A percentile compares a stretch with the other conserved stretches of the same genome.
These are phyloP conservation scores for Clarireedia paspali DNA, from an alignment of 2,329 filamentous ascomycete genomes.

Conservation along the genomic window DNA sequence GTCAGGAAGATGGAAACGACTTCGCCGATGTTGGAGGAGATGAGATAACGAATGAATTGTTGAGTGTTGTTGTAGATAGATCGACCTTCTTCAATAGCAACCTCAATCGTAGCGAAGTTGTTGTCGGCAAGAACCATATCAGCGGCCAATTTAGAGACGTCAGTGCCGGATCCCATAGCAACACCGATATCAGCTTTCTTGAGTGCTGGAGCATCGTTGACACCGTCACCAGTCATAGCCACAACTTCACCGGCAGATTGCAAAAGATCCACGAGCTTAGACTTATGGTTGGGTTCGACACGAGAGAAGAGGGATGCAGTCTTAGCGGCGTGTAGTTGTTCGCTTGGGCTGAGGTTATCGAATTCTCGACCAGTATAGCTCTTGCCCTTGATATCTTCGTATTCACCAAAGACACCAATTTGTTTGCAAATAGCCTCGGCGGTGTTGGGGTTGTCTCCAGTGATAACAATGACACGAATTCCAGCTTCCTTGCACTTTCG, in stretches of 20 bases:
- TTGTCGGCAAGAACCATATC: conserved; percentile 99
- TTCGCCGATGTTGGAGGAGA: conserved; percentile 98
- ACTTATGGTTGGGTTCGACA: conserved; percentile 93
- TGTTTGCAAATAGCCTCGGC: conserved; percentile 96
- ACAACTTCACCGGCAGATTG: conserved; percentile 91
- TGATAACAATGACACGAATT: conserved; percentile 96
- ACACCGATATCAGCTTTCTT: conserved; percentile 99
- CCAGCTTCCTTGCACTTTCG: conserved; percentile 84
- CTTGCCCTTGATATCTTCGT: conserved; percentile 82
- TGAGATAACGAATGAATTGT: conserved; percentile 98
- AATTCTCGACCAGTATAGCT: conserved; percentile 95
- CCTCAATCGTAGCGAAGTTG: conserved; percentile 97
- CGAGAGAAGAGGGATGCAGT: conserved; percentile 88
- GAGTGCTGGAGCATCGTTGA: conserved; percentile 93
- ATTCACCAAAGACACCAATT: conserved; percentile 81
- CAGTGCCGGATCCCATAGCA: conserved; percentile 96
- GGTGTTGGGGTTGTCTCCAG: conserved; percentile 95
- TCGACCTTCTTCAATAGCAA: conserved; percentile 92
- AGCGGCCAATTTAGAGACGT: conserved; percentile 91
- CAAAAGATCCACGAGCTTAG: conserved; percentile 91
- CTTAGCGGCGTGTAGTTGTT: conserved; percentile 79
- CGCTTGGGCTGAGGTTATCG: conserved; percentile 68
- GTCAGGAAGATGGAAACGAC: conserved; percentile 99
- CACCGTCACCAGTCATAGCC: conserved; percentile 97
- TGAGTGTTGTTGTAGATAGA: conserved; percentile 99